These are phyloP conservation scores for Boletus pseudo-olivaceus DNA, from an alignment of 768 basidiomycete genomes.

Conservation along the genomic window DNA sequence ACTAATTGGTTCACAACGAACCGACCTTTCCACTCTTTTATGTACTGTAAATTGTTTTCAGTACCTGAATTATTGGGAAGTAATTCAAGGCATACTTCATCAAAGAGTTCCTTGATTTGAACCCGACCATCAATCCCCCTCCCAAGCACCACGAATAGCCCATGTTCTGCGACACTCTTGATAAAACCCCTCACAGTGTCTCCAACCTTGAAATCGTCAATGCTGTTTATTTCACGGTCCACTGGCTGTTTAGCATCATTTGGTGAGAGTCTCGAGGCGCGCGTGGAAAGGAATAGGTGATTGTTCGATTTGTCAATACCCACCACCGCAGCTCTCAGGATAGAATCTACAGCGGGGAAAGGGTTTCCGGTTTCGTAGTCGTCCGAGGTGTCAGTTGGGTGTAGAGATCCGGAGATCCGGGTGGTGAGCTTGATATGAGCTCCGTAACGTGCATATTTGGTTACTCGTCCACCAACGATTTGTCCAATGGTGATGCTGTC, in stretches of 20 bases:
- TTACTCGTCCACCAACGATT: constrained; percentile 75
- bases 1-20: constrained; percentile 83
- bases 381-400: constrained; percentile 80
- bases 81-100: constrained; percentile 49
- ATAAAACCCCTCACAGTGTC: constrained; percentile 83
- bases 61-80: neutral
- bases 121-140: constrained; percentile 85
- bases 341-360: constrained; percentile 59
- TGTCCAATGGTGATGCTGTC: constrained; percentile 71
- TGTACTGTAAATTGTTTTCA: constrained; percentile 51
- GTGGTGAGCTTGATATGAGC: constrained; percentile 73
- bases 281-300: constrained; percentile 76
- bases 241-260: constrained; percentile 46
- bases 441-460: constrained; percentile 66
- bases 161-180: constrained; percentile 82
- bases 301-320: constrained; percentile 62
- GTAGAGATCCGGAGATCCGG: constrained; percentile 70
- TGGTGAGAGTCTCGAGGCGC: constrained; percentile 65
- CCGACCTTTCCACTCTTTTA: constrained; percentile 91
- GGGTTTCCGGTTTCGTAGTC: constrained; percentile 60
- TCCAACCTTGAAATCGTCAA: constrained; percentile 67
- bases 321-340: constrained; percentile 71
- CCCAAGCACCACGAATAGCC: constrained; percentile 85
- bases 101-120: constrained; percentile 90
- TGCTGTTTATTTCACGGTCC: constrained; percentile 63